phyloP scores from a whole-genome alignment of 371 early-diverging fungal species.

The Mucor mucedo region DNA sequence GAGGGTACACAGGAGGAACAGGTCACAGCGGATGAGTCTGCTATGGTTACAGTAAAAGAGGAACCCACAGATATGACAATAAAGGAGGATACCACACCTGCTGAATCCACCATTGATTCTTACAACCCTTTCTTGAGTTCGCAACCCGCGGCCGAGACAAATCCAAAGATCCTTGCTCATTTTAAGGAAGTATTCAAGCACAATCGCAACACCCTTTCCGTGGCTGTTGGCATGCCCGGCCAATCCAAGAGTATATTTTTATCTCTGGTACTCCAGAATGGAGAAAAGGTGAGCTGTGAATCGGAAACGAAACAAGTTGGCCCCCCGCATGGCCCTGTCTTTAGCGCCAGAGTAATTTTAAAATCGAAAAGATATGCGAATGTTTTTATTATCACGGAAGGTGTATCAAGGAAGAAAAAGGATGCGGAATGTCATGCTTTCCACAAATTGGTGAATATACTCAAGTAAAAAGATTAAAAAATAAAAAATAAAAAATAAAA shows the following conservation, averaged over 20 bases:
- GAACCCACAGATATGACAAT: no score
- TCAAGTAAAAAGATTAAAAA: not conserved
- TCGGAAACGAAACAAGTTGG: constrained; percentile 3
- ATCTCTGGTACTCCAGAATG: constrained; percentile 7
- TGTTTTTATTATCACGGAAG: constrained; percentile 5
- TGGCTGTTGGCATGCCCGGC: constrained; percentile 1
- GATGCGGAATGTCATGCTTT: constrained; percentile 19
- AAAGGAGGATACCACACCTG: not conserved
- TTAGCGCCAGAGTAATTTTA: constrained; percentile 1
- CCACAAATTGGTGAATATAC: not conserved
- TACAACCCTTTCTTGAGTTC: not conserved
- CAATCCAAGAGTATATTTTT: constrained; percentile 16
- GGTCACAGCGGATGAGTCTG: no score
- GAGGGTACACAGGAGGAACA: no score
- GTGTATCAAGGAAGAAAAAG: constrained; percentile 5
- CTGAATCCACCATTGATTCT: not conserved
- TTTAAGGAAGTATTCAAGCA: not conserved
- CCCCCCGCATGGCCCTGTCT: constrained; percentile 7
- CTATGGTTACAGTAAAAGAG: no score
- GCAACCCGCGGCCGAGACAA: not conserved
- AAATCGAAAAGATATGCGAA: not conserved
- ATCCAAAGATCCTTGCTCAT: not conserved
- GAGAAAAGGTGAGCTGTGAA: not conserved
- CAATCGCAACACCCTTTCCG: not conserved
- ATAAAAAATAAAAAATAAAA: not conserved